Percentiles rank a stretch among this genome's conserved stretches.
These are phyloP conservation scores for Dothideomycetidae sp. DNA, from an alignment of 2,329 filamentous ascomycete species.

Conservation along the genomic window DNA sequence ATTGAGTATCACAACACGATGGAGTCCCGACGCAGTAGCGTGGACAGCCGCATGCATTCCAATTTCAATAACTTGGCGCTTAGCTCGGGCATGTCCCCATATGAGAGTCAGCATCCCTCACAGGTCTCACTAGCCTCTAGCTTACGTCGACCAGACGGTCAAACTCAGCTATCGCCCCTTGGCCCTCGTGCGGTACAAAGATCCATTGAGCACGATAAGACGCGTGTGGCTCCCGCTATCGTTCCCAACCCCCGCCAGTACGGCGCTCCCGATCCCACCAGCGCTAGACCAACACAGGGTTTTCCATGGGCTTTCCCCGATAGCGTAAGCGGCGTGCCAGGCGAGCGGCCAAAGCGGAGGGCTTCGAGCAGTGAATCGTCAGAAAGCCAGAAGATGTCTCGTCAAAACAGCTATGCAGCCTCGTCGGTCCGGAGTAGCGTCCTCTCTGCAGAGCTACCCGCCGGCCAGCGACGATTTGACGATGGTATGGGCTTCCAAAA, in stretches of 20 bases:
- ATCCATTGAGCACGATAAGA: conserved; percentile 12
- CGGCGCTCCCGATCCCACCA: conserved; percentile 48
- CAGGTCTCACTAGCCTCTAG: conserved; percentile 60
- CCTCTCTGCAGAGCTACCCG: conserved; percentile 58
- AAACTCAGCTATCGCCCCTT: conserved; percentile 32
- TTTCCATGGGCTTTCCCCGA: conserved; percentile 76
- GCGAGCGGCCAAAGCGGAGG: conserved; percentile 25
- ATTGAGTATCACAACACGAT: conserved; percentile 35
- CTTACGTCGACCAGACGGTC: conserved; percentile 40
- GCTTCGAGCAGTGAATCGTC: conserved; percentile 36
- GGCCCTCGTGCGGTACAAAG: conserved; percentile 12
- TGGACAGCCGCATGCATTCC: conserved; percentile 65
- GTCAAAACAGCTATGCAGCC: conserved; percentile 61
- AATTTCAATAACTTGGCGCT: conserved; percentile 56
- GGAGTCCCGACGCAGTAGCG: conserved; percentile 58
- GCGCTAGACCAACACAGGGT: conserved; percentile 66
- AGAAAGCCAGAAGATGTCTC: conserved; percentile 40
- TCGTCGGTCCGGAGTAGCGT: conserved; percentile 69
- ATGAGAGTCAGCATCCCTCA: conserved; percentile 63
- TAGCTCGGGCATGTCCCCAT: conserved; percentile 45
- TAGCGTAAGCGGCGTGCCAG: conserved; percentile 40
- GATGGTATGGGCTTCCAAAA: conserved; percentile 33
- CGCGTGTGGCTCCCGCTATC: conserved; percentile 60
- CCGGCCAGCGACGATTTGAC: conserved; percentile 58
- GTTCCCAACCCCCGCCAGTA: conserved; percentile 50